phyloP scores from a whole-genome alignment of 108 stramenopile genomes.

The Nitzschia sp. region DNA sequence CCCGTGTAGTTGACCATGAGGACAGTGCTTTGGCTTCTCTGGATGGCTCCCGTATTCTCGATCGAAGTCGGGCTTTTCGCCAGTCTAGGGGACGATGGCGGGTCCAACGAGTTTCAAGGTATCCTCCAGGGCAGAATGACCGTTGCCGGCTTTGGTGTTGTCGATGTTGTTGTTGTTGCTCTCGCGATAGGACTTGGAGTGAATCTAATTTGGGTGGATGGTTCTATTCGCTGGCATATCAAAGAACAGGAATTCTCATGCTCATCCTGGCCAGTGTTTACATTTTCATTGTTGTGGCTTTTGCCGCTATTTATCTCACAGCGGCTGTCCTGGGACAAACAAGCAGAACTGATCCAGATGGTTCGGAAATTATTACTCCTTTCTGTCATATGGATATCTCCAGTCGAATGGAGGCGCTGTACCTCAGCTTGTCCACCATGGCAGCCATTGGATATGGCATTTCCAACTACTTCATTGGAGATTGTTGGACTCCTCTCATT shows the following conservation, averaged over 20 bases:
- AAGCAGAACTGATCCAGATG: conserved; percentile 35
- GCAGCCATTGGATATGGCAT: conserved; percentile 95
- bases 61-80: conserved; percentile 61
- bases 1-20: background rate
- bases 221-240: conserved; percentile 75
- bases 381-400: conserved; percentile 86
- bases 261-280: conserved; percentile 60
- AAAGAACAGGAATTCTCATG: conserved; percentile 60
- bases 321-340: conserved; percentile 54
- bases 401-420: conserved; percentile 78
- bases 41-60: conserved; percentile 46
- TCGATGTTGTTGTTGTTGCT: conserved; percentile 14
- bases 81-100: conserved; percentile 79
- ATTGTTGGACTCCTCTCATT: conserved; percentile 83
- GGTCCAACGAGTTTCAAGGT: conserved; percentile 38
- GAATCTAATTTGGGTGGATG: conserved; percentile 50
- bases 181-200: conserved; percentile 53
- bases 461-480: conserved; percentile 90
- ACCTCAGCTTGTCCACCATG: conserved; percentile 91
- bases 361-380: conserved; percentile 35
- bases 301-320: conserved; percentile 66
- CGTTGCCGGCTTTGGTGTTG: conserved; percentile 1
- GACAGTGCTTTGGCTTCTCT: background rate
- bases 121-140: conserved; percentile 5
- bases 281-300: conserved; percentile 54